Evolutionary conservation across 805 yeast genomes (phyloP).

Genomic region (Saturnispora ahearnii): DNA sequence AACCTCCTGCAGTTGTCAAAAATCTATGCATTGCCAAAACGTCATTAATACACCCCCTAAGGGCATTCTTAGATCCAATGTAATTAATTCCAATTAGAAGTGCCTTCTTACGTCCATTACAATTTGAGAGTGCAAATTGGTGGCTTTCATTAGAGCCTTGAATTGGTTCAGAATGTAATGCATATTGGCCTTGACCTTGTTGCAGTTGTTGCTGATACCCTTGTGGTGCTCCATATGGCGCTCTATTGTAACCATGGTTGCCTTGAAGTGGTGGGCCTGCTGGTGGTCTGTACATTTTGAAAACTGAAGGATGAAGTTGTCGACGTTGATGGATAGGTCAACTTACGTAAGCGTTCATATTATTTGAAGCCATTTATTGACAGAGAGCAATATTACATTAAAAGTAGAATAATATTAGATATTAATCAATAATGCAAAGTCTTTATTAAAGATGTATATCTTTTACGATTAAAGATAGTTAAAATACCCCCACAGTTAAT

Average conservation of each 20-base stretch:
- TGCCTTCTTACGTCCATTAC: conserved; percentile 69
- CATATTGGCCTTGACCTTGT: conserved; percentile 15
- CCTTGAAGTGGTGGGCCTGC: conserved; percentile 8
- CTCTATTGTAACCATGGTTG: background rate
- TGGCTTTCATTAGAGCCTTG: conserved; percentile 28
- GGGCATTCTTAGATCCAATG: conserved; percentile 48
- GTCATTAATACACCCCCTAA: conserved; percentile 79
- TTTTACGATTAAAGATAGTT: too few relatives aligned
- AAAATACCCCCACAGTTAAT: too few relatives aligned
- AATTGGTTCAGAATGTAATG: conserved; percentile 17
- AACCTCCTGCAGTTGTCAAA: conserved; percentile 35
- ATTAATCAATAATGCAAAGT: background rate
- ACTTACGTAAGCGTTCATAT: background rate
- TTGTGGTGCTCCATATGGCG: conserved; percentile 9
- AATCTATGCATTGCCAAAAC: conserved; percentile 41
- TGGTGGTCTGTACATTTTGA: conserved; percentile 1
- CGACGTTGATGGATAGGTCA: background rate
- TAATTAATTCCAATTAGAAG: conserved; percentile 73
- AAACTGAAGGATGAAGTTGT: background rate
- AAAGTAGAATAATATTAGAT: background rate
- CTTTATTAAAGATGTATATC: too few relatives aligned
- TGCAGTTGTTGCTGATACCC: conserved; percentile 17
- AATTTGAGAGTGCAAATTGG: conserved; percentile 49
- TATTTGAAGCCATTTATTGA: too few relatives aligned
- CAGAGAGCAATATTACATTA: too few relatives aligned